phyloP scores from a whole-genome alignment of 176 grass and related monocot genomes.

The Typha latifolia region DNA sequence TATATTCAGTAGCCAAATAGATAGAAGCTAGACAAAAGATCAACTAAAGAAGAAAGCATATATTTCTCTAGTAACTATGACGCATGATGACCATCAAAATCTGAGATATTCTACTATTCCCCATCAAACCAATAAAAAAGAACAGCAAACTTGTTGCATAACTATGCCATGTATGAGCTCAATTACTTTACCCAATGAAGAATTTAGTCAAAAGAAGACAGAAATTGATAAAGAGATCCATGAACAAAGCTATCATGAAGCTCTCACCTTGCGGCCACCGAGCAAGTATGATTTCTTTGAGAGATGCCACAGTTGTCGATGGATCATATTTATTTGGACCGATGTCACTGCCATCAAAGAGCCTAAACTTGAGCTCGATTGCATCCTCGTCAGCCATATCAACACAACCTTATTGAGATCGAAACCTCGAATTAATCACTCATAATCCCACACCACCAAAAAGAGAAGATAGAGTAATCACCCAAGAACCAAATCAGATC shows the following conservation, averaged over 20 bases:
- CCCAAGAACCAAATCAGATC: neutral
- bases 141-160: too few species aligned
- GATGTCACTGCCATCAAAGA: constrained; percentile 80
- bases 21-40: neutral
- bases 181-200: too few species aligned
- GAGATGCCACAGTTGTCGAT: constrained; percentile 57
- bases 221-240: too few species aligned
- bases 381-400: constrained; percentile 38
- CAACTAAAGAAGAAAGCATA: neutral
- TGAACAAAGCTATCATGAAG: neutral
- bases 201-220: too few species aligned
- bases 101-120: neutral
- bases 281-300: constrained; percentile 81
- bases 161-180: too few species aligned
- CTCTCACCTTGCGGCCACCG: constrained; percentile 90
- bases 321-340: constrained; percentile 82
- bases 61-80: neutral
- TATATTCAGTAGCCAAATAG: neutral
- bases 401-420: constrained; percentile 21
- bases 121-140: too few species aligned
- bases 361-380: constrained; percentile 77
- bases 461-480: neutral
- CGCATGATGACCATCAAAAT: neutral
- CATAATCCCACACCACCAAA: constrained; percentile 17
- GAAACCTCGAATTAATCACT: constrained; percentile 30